A percentile compares a stretch with the other conserved stretches of the same genome.
These are phyloP conservation scores for Coniella lustricola DNA, from an alignment of 2,329 filamentous ascomycete genomes.

Conservation along the genomic window DNA sequence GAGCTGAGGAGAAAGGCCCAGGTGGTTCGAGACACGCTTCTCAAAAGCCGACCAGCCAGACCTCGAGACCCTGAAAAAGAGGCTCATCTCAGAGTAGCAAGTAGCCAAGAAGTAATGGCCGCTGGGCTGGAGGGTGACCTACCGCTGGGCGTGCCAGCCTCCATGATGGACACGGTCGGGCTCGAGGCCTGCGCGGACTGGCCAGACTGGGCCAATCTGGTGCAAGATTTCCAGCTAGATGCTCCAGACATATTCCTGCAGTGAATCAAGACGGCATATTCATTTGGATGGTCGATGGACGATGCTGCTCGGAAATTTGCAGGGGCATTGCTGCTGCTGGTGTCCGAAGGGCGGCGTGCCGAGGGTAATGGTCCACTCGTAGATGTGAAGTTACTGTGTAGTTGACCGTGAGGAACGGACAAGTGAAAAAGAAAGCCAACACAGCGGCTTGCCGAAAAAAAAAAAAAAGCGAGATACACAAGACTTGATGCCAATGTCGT, in stretches of 20 bases:
- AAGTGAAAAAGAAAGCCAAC: too few species aligned
- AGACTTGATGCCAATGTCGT: too few species aligned
- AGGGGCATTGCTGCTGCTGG: too few species aligned
- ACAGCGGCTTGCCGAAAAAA: too few species aligned
- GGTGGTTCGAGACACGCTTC: neutral
- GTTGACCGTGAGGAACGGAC: too few species aligned
- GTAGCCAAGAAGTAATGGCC: neutral
- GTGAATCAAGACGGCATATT: neutral
- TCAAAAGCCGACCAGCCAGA: neutral
- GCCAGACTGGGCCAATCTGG: slow-evolving; percentile 1
- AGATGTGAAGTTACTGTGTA: too few species aligned
- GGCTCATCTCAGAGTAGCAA: neutral
- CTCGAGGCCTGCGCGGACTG: neutral
- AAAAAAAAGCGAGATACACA: too few species aligned
- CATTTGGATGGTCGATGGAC: too few species aligned
- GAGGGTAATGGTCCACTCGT: too few species aligned
- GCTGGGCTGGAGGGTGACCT: neutral
- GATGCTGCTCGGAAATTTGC: too few species aligned
- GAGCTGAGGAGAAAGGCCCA: neutral
- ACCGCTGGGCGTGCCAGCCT: neutral
- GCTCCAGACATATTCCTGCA: slow-evolving; percentile 1
- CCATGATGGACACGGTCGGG: neutral
- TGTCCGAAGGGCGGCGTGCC: too few species aligned
- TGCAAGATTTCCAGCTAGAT: slow-evolving; percentile 6
- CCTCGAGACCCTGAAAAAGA: neutral